phyloP scores from a whole-genome alignment of 2,329 filamentous ascomycete species.

The Elsinoe arachidis region DNA sequence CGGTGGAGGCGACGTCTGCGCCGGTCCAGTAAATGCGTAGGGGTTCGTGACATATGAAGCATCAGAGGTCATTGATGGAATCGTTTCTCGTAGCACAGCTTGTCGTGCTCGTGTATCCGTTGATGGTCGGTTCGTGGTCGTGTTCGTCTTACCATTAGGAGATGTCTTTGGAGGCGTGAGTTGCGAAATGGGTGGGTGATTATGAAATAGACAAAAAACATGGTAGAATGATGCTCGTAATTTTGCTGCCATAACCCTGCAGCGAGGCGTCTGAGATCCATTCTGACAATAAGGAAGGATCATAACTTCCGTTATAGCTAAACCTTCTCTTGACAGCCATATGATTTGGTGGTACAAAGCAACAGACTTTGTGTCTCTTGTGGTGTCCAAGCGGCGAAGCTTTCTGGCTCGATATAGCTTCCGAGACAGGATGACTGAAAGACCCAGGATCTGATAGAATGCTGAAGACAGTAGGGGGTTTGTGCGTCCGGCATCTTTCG shows the following conservation, averaged over 20 bases:
- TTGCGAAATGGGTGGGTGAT: conserved; percentile 67
- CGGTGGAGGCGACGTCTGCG: conserved; percentile 34
- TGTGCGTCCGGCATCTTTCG: conserved; percentile 66
- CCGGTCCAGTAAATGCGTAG: conserved; percentile 33
- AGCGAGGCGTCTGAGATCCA: conserved; percentile 63
- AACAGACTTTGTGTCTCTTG: conserved; percentile 68
- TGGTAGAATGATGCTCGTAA: conserved; percentile 91
- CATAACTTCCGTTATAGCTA: conserved; percentile 76
- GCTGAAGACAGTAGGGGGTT: conserved; percentile 73
- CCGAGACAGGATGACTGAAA: conserved; percentile 79
- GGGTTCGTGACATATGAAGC: conserved; percentile 45
- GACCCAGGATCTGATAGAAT: conserved; percentile 82
- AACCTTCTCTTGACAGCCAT: conserved; percentile 87
- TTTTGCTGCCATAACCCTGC: conserved; percentile 86
- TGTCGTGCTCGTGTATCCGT: conserved; percentile 19
- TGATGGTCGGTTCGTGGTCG: conserved; percentile 19
- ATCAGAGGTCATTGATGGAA: conserved; percentile 41
- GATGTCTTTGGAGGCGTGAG: conserved; percentile 27
- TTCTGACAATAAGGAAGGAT: conserved; percentile 66
- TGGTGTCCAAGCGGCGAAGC: conserved; percentile 69
- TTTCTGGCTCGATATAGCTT: conserved; percentile 77
- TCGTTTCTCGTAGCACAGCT: conserved; percentile 38
- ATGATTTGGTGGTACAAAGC: conserved; percentile 85
- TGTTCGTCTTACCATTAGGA: background rate
- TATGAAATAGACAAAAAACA: conserved; percentile 94